Conservation (phyloP, 495 filamentous ascomycete genomes). For the Lophiotrema nucula region DNA sequence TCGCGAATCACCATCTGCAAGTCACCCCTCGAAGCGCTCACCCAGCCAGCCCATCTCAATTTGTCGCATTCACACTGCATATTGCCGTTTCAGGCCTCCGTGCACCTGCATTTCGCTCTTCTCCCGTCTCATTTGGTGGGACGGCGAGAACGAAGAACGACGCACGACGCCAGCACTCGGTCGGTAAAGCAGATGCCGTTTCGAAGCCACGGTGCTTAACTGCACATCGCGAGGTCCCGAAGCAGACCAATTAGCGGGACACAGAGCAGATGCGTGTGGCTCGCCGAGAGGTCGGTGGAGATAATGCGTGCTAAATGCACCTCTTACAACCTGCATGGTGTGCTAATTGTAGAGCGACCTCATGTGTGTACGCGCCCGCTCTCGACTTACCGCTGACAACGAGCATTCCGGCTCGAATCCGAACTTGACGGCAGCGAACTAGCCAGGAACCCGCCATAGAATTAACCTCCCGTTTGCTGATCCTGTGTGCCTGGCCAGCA, state of each 20-base stretch:
- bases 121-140: background rate
- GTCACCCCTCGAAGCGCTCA: slow-evolving; percentile 14
- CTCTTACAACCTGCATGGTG: too few species aligned
- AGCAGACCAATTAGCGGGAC: slow-evolving; percentile 8
- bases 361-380: too few species aligned
- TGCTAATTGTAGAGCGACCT: too few species aligned
- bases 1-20: slow-evolving; percentile 28
- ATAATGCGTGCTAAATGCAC: background rate
- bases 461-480: too few species aligned
- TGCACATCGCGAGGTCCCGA: slow-evolving; percentile 3
- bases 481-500: background rate
- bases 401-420: too few species aligned
- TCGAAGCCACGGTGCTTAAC: slow-evolving; percentile 22
- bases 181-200: background rate
- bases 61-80: slow-evolving; percentile 5
- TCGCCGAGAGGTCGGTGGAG: background rate
- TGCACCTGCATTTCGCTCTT: background rate
- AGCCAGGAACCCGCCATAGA: too few species aligned
- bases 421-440: too few species aligned
- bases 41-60: background rate
- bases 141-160: background rate
- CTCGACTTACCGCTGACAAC: too few species aligned
- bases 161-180: background rate
- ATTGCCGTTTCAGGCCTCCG: slow-evolving; percentile 18
- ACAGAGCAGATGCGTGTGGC: background rate